phyloP scores from a whole-genome alignment of 495 filamentous ascomycete species.

The Diplogelasinospora grovesii region DNA sequence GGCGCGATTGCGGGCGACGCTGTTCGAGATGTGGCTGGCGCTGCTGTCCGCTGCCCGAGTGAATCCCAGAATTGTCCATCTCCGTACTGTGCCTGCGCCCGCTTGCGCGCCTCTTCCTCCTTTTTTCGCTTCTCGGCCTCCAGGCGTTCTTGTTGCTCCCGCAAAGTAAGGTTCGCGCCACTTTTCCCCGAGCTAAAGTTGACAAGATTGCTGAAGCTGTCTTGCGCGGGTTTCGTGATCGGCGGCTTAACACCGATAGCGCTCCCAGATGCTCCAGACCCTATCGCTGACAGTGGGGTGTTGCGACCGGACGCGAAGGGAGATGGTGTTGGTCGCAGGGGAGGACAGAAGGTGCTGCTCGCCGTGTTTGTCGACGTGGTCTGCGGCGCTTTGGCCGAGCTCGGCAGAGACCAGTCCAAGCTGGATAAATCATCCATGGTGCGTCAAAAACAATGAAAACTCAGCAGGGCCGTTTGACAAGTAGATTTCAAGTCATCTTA shows the following conservation, averaged over 20 bases:
- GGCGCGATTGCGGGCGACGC: conserved; percentile 30
- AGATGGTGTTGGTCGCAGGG: conserved; percentile 55
- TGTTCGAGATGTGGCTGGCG: conserved; percentile 24
- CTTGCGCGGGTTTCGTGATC: conserved; percentile 55
- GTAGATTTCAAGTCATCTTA: too few species aligned
- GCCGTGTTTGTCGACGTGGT: conserved; percentile 39
- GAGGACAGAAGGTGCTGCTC: conserved; percentile 49
- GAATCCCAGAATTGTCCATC: conserved; percentile 66
- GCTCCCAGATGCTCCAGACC: conserved; percentile 42
- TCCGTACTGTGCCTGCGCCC: conserved; percentile 69
- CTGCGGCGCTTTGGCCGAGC: conserved; percentile 31
- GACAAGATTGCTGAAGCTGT: conserved; percentile 88
- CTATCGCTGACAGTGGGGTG: conserved; percentile 56
- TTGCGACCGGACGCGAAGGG: conserved; percentile 56
- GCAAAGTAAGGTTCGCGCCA: conserved; percentile 65
- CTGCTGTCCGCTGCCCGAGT: conserved; percentile 35
- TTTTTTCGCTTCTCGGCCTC: conserved; percentile 70
- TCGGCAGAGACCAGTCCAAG: conserved; percentile 46
- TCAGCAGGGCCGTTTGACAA: too few species aligned
- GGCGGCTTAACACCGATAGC: too few species aligned
- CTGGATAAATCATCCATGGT: conserved; percentile 51
- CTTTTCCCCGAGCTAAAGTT: conserved; percentile 63
- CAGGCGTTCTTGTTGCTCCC: conserved; percentile 77
- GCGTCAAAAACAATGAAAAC: too few species aligned
- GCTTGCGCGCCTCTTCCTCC: conserved; percentile 62